Evolutionary conservation across 371 early-diverging fungal genomes (phyloP), one percentile per base, ranked within the genome.

Genomic region (Mucor piriformis): DNA sequence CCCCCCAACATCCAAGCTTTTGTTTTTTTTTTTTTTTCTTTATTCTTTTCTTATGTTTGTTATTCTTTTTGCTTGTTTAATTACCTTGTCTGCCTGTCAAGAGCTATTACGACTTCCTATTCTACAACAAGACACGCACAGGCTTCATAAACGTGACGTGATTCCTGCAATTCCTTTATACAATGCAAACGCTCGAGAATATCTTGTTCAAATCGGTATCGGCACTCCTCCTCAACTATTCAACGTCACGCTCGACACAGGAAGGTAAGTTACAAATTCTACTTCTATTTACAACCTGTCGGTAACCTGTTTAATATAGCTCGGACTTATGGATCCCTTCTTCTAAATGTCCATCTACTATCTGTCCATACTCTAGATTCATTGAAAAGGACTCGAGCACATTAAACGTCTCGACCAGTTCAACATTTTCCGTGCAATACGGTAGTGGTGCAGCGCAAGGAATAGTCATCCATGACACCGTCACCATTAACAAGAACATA

Each of bases 361-460:
- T 16, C 4, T 79, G 79, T 42, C 65, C 67, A 18, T 50, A 63
- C 40, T 34, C 58, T 4, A 59, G 63, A 33, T 81, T 71, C 52
- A 53, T 64, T 44, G 48, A 59, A 34, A 47, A 50, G 3, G 47
- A 63, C 3, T 79, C 79, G 10, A 63, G 64, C 0, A 65, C 72
- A 3, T 50, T 63, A 24, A 68, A 73, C 2, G 11, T 35, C 15
- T n/a, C n/a, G n/a, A 76, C 73, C 2, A 33, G 43, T n/a, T n/a
- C 1, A 34, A 34, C 11, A 23, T 54, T 5, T 75, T 79, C 33
- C 13, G 58, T 75, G 3, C 53, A 53, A 35, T 82, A 79, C 34
- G 77, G 79, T 2, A 66, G 71, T 35, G 82, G 82, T 13, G 43
- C 56, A 13, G 77, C 70, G 20, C 64, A 67, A 47, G 79, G 82